Percentiles rank a stretch among this genome's conserved stretches.
These are phyloP conservation scores for Cokeromyces recurvatus DNA, from an alignment of 371 early-diverging fungal genomes.

Conservation along the genomic window DNA sequence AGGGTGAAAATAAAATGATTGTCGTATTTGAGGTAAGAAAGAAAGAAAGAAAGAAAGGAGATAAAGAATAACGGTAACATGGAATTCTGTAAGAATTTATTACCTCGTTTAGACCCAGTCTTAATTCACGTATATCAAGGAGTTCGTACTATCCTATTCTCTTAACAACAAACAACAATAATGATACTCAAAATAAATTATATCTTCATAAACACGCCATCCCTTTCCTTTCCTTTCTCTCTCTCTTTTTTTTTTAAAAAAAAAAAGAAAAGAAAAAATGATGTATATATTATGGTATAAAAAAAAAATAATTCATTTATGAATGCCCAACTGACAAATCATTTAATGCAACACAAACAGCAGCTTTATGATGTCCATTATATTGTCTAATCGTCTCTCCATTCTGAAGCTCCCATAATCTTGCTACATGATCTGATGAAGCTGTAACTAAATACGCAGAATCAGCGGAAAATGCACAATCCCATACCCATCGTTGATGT, in stretches of 20 bases:
- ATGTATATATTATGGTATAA: constrained; percentile 5
- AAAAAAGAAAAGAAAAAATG: no score
- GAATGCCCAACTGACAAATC: constrained; percentile 61
- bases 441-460: constrained; percentile 88
- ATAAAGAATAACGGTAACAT: no score
- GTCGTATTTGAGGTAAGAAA: constrained; percentile 65
- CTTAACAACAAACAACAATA: constrained; percentile 18
- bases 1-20: constrained; percentile 56
- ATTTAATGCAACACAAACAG: constrained; percentile 88
- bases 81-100: no score
- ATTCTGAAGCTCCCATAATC: constrained; percentile 80
- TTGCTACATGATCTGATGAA: constrained; percentile 84
- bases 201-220: no score
- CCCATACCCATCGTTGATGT: constrained; percentile 94
- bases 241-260: no score
- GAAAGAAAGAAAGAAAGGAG: no score
- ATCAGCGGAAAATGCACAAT: constrained; percentile 90
- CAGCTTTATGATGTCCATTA: constrained; percentile 89
- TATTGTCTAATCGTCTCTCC: constrained; percentile 88
- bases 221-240: no score
- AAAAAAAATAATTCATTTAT: constrained; percentile 5
- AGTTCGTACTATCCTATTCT: constrained; percentile 49
- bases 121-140: constrained; percentile 56
- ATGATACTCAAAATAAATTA: not conserved
- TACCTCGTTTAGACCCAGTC: constrained; percentile 48